A percentile compares a stretch with the other conserved stretches of the same genome.
Evolutionary conservation across 1,284 basidiomycete species (phyloP).

Genomic region (Apiotrichum domesticum): DNA sequence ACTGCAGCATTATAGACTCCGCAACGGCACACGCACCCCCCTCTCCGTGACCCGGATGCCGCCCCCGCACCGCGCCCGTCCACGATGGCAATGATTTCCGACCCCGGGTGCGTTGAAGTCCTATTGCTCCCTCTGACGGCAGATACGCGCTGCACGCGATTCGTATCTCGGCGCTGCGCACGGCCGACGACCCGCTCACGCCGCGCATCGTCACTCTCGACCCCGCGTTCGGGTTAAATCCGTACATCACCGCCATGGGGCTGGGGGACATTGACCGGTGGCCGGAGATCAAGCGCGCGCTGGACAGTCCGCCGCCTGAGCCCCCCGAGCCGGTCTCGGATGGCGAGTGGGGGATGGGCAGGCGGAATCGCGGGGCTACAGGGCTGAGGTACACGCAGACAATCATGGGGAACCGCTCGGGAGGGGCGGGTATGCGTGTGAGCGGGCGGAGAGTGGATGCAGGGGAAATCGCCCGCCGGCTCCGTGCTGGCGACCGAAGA

Average conservation of each 20-base stretch:
- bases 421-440: constrained; percentile 64
- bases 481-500: constrained; percentile 1
- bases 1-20: too few relatives aligned
- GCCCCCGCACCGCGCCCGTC: neutral
- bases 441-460: constrained; percentile 18
- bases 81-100: constrained; percentile 45
- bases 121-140: neutral
- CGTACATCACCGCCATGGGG: constrained; percentile 70
- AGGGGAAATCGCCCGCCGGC: neutral
- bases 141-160: constrained; percentile 82
- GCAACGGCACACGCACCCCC: too few relatives aligned
- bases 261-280: constrained; percentile 70
- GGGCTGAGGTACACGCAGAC: constrained; percentile 75
- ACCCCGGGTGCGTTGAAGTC: constrained; percentile 29
- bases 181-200: constrained; percentile 76
- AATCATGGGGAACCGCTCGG: constrained; percentile 61
- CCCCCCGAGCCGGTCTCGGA: constrained; percentile 33
- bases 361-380: constrained; percentile 43
- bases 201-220: constrained; percentile 69
- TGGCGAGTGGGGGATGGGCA: constrained; percentile 10
- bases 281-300: constrained; percentile 65
- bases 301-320: constrained; percentile 53
- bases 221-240: constrained; percentile 59
- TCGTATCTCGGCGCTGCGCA: constrained; percentile 77
- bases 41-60: neutral